A percentile compares a stretch with the other conserved stretches of the same genome.
phyloP scores from a whole-genome alignment of 2,329 filamentous ascomycete genomes.

The Botrytis sinoallii region DNA sequence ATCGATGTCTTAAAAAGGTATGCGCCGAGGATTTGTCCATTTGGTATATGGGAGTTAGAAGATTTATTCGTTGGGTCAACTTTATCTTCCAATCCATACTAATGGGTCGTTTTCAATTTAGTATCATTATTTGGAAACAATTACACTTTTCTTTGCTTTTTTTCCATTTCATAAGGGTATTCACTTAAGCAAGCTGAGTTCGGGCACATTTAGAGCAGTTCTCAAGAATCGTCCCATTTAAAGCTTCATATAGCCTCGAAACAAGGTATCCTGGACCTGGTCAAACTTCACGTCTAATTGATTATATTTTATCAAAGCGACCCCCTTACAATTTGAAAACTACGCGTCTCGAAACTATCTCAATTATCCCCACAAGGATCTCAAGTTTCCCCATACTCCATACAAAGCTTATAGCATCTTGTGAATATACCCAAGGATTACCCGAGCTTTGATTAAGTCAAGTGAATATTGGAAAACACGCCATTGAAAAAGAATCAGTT shows the following conservation, averaged over 20 bases:
- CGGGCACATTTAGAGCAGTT: not conserved
- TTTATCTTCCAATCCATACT: conserved; percentile 6
- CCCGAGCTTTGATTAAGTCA: conserved; percentile 8
- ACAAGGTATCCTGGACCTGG: conserved; percentile 11
- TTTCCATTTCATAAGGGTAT: conserved; percentile 13
- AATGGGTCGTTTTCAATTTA: conserved; percentile 8
- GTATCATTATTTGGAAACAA: conserved; percentile 9
- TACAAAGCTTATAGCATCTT: not conserved
- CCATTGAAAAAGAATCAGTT: not conserved
- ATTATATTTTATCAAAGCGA: conserved; percentile 8
- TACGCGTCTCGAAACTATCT: not conserved
- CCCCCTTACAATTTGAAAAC: not conserved
- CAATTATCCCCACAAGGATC: not conserved
- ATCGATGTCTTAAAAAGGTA: conserved; percentile 20
- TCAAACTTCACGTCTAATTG: conserved; percentile 1
- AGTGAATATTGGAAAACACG: conserved; percentile 7
- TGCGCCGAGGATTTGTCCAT: conserved; percentile 3
- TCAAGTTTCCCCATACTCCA: not conserved
- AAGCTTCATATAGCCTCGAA: not conserved
- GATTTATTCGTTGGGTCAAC: not conserved
- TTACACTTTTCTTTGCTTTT: not conserved
- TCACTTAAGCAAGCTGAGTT: not conserved
- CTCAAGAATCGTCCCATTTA: not conserved
- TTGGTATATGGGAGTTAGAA: not conserved
- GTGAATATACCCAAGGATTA: not conserved